phyloP scores from a whole-genome alignment of 495 filamentous ascomycete species.

The Aspergillus leporis region DNA sequence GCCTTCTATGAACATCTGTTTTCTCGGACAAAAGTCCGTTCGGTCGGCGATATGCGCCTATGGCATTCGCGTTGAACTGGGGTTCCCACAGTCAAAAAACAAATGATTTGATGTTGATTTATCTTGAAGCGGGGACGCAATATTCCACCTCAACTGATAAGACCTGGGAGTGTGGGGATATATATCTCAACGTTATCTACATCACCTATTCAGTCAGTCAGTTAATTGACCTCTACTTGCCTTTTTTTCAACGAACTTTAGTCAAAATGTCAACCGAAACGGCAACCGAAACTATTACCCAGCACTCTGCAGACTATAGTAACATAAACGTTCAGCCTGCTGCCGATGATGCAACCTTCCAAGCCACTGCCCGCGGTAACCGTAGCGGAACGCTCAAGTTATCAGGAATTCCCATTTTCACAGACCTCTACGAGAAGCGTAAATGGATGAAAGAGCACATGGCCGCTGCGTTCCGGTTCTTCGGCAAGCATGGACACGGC shows the following conservation, averaged over 20 bases:
- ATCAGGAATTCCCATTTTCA: slow-evolving; percentile 58
- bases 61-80: not conserved
- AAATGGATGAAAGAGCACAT: slow-evolving; percentile 71
- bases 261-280: not conserved
- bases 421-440: slow-evolving; percentile 58
- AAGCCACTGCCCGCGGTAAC: slow-evolving; percentile 41
- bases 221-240: not conserved
- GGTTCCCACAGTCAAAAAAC: not conserved
- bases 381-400: slow-evolving; percentile 48
- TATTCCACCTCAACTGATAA: not conserved
- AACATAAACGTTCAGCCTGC: not conserved
- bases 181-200: not conserved
- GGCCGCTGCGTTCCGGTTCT: slow-evolving; percentile 71
- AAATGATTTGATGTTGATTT: not conserved
- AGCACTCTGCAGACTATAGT: not conserved
- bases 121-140: not conserved
- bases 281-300: not conserved
- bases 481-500: slow-evolving; percentile 67
- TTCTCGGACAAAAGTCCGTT: not conserved
- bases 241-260: not conserved
- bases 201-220: not conserved
- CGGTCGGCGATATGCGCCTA: slow-evolving; percentile 13
- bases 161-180: not conserved
- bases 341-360: slow-evolving; percentile 25
- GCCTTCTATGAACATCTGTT: slow-evolving; percentile 13